Conservation (phyloP, 2,329 filamentous ascomycete genomes). For the Fusarium gaditjirri region DNA sequence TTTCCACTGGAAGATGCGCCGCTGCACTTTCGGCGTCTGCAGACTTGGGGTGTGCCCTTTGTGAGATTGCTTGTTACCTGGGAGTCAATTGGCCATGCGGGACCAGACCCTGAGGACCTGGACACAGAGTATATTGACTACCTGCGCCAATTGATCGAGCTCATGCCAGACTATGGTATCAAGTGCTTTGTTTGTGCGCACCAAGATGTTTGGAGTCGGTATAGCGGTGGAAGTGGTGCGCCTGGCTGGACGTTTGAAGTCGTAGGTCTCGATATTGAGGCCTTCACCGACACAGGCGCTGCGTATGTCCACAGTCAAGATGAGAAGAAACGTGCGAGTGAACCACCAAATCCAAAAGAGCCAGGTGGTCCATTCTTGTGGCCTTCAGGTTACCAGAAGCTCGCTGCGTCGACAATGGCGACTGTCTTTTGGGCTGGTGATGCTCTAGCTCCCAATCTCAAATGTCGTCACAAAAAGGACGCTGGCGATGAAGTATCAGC, state of each 20-base stretch:
- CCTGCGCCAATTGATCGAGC: slow-evolving; percentile 49
- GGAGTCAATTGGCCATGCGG: slow-evolving; percentile 53
- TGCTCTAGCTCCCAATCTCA: slow-evolving; percentile 45
- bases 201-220: slow-evolving; percentile 57
- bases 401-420: slow-evolving; percentile 50
- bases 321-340: slow-evolving; percentile 43
- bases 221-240: slow-evolving; percentile 55
- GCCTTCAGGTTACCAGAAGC: slow-evolving; percentile 53
- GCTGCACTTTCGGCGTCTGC: slow-evolving; percentile 52
- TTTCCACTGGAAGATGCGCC: slow-evolving; percentile 53
- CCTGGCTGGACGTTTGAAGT: slow-evolving; percentile 56
- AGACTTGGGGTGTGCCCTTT: slow-evolving; percentile 53
- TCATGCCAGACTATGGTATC: slow-evolving; percentile 53
- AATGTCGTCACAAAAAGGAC: slow-evolving; percentile 30
- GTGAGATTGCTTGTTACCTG: slow-evolving; percentile 56
- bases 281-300: slow-evolving; percentile 49
- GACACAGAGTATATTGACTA: slow-evolving; percentile 55
- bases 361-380: slow-evolving; percentile 52
- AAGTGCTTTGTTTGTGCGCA: slow-evolving; percentile 57
- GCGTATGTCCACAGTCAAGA: slow-evolving; percentile 52
- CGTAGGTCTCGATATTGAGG: slow-evolving; percentile 52
- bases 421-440: slow-evolving; percentile 46
- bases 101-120: slow-evolving; percentile 47
- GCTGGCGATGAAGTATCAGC: slow-evolving; percentile 43
- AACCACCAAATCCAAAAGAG: slow-evolving; percentile 45